A percentile compares a stretch with the other conserved stretches of the same genome.
Evolutionary conservation across 768 basidiomycete genomes (phyloP).

Genomic region (Phaeolepiota aurea): DNA sequence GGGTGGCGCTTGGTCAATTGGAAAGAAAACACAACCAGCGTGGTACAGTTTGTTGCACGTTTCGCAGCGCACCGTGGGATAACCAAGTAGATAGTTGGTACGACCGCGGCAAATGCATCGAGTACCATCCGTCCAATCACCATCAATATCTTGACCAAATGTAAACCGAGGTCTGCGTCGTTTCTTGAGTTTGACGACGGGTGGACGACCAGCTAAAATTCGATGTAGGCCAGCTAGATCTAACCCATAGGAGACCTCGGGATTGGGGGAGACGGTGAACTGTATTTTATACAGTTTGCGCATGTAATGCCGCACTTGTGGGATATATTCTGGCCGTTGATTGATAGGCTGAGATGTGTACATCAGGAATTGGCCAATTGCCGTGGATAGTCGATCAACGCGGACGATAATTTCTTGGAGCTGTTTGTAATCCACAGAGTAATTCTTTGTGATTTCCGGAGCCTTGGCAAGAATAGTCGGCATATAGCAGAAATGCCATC

Average conservation of each 20-base stretch:
- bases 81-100: constrained; percentile 48
- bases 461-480: constrained; percentile 62
- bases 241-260: constrained; percentile 74
- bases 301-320: constrained; percentile 86
- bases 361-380: constrained; percentile 74
- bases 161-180: constrained; percentile 51
- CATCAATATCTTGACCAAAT: constrained; percentile 71
- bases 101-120: constrained; percentile 76
- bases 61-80: constrained; percentile 61
- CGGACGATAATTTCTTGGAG: constrained; percentile 75
- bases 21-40: constrained; percentile 68
- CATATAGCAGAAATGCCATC: constrained; percentile 77
- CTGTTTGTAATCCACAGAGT: constrained; percentile 75
- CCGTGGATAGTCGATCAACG: constrained; percentile 63
- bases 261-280: constrained; percentile 78
- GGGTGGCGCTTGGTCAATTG: constrained; percentile 29
- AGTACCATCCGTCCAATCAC: constrained; percentile 67
- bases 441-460: constrained; percentile 72
- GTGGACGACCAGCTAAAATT: constrained; percentile 62
- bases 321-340: constrained; percentile 68
- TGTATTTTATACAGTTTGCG: constrained; percentile 85
- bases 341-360: constrained; percentile 63
- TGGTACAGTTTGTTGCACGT: constrained; percentile 62
- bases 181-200: constrained; percentile 43
- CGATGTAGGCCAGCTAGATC: constrained; percentile 80